Evolutionary conservation across 768 basidiomycete species (phyloP).

Genomic region (Amanita jacksonii): DNA sequence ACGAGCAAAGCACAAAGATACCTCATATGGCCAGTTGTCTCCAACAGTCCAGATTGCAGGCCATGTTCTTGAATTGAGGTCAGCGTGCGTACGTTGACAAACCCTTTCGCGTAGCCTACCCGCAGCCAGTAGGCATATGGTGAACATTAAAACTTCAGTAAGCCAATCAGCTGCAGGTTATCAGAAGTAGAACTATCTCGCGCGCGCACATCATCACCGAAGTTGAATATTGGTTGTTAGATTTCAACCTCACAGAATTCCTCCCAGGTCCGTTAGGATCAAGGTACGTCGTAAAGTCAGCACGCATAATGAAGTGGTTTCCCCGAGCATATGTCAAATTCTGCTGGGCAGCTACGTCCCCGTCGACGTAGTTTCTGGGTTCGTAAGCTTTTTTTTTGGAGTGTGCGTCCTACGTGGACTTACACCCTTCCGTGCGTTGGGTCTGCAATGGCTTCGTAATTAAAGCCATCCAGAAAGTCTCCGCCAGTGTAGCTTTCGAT

Average conservation of each 20-base stretch:
- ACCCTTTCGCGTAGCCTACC: constrained; percentile 19
- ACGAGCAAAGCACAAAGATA: constrained; percentile 4
- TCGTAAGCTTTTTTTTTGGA: too few relatives aligned
- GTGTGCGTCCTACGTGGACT: constrained; percentile 14
- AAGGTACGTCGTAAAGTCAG: constrained; percentile 40
- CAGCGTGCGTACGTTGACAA: constrained; percentile 1
- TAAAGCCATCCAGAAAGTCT: constrained; percentile 43
- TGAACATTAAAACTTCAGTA: constrained; percentile 27
- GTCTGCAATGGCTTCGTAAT: constrained; percentile 39
- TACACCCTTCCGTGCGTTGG: constrained; percentile 63
- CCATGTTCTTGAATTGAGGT: constrained; percentile 26
- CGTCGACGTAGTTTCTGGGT: constrained; percentile 33
- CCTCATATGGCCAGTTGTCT: constrained; percentile 36
- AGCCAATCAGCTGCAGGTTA: not conserved
- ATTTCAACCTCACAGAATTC: constrained; percentile 46
- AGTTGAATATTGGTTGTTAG: constrained; percentile 42
- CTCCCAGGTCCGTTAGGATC: constrained; percentile 41
- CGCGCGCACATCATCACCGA: constrained; percentile 42
- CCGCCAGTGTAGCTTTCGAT: constrained; percentile 35
- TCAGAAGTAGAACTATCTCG: not conserved
- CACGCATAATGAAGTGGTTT: constrained; percentile 45
- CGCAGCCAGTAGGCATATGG: constrained; percentile 56
- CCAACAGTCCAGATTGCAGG: constrained; percentile 53
- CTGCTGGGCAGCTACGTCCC: constrained; percentile 36
- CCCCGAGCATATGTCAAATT: constrained; percentile 51